Conservation (phyloP, 2,329 filamentous ascomycete genomes). For the Arthrobotrys pseudoclavata region DNA sequence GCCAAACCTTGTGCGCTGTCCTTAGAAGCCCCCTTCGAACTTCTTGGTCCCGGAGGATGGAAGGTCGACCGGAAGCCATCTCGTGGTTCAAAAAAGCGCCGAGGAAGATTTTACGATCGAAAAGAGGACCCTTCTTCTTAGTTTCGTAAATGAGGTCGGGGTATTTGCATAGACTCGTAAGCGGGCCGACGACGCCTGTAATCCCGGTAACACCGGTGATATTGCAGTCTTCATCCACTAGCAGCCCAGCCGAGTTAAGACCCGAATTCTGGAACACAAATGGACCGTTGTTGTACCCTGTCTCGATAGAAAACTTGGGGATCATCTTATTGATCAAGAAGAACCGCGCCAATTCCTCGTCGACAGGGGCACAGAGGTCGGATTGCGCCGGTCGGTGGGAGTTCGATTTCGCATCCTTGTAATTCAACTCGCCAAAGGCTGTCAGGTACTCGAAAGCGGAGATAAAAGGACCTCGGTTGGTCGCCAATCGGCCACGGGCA, state of each 20-base stretch:
- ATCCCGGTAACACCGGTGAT: conserved; percentile 50
- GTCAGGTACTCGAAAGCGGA: conserved; percentile 52
- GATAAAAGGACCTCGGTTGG: conserved; percentile 46
- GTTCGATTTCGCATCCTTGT: conserved; percentile 47
- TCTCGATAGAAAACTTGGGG: conserved; percentile 56
- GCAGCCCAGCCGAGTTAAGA: conserved; percentile 25
- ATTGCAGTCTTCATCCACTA: conserved; percentile 57
- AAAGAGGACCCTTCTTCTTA: conserved; percentile 51
- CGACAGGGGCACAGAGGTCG: conserved; percentile 51
- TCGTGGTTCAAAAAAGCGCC: conserved; percentile 46
- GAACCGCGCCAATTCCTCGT: conserved; percentile 57
- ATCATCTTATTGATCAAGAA: conserved; percentile 60
- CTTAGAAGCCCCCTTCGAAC: conserved; percentile 41
- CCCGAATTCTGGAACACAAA: conserved; percentile 60
- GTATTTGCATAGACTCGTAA: conserved; percentile 52
- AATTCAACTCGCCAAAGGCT: conserved; percentile 53
- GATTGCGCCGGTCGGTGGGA: conserved; percentile 38
- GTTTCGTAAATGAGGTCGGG: conserved; percentile 60
- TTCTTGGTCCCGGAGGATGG: conserved; percentile 43
- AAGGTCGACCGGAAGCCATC: conserved; percentile 22
- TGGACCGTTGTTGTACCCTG: conserved; percentile 51
- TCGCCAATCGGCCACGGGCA: conserved; percentile 47
- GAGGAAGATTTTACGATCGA: conserved; percentile 57
- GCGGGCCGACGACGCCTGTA: conserved; percentile 43
- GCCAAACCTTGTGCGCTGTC: conserved; percentile 56